Evolutionary conservation across 2,329 filamentous ascomycete species (phyloP).

Genomic region (Myrmaecium sp.): DNA sequence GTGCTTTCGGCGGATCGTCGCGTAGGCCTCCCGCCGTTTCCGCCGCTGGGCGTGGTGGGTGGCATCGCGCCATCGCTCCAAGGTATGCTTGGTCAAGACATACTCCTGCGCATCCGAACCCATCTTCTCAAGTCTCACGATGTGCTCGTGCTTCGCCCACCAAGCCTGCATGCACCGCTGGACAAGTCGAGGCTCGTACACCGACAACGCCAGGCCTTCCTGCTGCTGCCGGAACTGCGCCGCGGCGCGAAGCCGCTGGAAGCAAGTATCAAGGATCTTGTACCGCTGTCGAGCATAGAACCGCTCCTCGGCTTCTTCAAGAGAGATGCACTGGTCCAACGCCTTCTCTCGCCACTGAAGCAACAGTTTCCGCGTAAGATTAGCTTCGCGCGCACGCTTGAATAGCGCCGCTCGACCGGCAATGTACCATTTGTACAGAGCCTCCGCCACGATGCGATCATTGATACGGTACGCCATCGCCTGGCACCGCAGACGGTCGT

Average conservation of each 20-base stretch:
- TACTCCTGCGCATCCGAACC: conserved; percentile 40
- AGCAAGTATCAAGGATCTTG: conserved; percentile 11
- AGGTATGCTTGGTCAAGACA: conserved; percentile 30
- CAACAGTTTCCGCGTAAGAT: conserved; percentile 13
- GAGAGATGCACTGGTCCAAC: conserved; percentile 11
- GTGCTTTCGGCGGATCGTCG: conserved; percentile 31
- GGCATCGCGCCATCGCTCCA: conserved; percentile 35
- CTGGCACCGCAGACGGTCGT: conserved; percentile 39
- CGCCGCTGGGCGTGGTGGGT: conserved; percentile 33
- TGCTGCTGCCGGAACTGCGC: conserved; percentile 12
- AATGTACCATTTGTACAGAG: conserved; percentile 45
- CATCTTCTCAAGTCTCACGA: conserved; percentile 33
- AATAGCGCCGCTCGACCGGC: conserved; percentile 27
- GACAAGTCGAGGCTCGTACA: conserved; percentile 24
- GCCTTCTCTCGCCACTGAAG: conserved; percentile 13
- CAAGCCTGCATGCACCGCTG: conserved; percentile 20
- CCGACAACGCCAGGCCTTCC: conserved; percentile 22
- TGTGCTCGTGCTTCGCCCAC: conserved; percentile 22
- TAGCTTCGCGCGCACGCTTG: conserved; percentile 18
- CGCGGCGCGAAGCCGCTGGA: conserved; percentile 13
- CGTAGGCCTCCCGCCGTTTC: conserved; percentile 39
- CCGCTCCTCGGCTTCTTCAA: conserved; percentile 14
- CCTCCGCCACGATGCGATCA: conserved; percentile 36
- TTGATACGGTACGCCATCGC: conserved; percentile 36
- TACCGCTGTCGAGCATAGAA: conserved; percentile 15